Conservation (phyloP, 1,284 basidiomycete genomes). For the Golubevia sp. region DNA sequence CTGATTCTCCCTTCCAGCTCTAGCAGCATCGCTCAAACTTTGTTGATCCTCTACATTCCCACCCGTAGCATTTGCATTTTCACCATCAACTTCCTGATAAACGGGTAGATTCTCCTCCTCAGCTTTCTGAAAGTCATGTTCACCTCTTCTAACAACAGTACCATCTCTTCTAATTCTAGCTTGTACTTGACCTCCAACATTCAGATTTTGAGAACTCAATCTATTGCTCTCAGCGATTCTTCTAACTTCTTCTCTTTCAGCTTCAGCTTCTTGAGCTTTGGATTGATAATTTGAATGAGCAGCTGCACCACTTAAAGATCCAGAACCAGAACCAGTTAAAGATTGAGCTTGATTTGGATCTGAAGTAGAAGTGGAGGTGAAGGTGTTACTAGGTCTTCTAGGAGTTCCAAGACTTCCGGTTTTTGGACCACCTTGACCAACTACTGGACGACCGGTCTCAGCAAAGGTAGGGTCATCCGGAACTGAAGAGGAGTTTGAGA, state of each 20-base stretch:
- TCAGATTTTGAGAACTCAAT: neutral
- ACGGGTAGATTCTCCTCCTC: slow-evolving; percentile 5
- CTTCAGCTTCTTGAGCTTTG: neutral
- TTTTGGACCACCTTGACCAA: slow-evolving; percentile 36
- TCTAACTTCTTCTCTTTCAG: neutral
- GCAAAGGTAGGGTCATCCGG: slow-evolving; percentile 30
- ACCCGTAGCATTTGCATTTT: no score
- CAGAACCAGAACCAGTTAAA: neutral
- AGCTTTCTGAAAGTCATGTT: slow-evolving; percentile 4
- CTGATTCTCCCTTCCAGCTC: slow-evolving; percentile 7
- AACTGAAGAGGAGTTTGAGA: no score
- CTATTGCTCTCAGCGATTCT: no score
- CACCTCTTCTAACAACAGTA: slow-evolving; percentile 5
- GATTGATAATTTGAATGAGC: neutral
- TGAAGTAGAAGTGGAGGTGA: no score
- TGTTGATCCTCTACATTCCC: no score
- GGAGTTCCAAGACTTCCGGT: slow-evolving; percentile 19
- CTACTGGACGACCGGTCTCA: slow-evolving; percentile 30
- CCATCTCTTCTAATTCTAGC: slow-evolving; percentile 7
- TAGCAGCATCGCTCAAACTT: slow-evolving; percentile 6
- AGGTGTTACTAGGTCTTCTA: neutral
- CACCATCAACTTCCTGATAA: slow-evolving; percentile 1
- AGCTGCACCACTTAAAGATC: no score
- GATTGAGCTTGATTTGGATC: neutral
- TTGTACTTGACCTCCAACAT: neutral